Percentiles rank a stretch among this genome's conserved stretches.
Conservation (phyloP, 1,139 yeast species). For the Pichia sp. region DNA sequence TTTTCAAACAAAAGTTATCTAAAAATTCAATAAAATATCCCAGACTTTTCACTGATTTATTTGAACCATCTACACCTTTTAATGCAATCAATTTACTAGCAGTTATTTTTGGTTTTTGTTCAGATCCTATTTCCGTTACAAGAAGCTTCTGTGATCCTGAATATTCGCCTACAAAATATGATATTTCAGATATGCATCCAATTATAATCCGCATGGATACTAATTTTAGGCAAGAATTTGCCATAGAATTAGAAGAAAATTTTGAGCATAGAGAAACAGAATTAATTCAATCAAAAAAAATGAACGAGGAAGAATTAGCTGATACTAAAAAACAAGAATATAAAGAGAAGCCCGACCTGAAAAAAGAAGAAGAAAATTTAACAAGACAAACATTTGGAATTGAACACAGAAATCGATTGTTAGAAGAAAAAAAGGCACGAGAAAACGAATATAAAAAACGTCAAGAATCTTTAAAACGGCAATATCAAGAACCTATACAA, state of each 20-base stretch:
- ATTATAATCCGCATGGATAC: slow-evolving; percentile 20
- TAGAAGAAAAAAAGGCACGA: background rate
- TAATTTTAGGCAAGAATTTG: slow-evolving; percentile 4
- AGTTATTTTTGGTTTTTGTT: slow-evolving; percentile 27
- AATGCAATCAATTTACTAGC: slow-evolving; percentile 29
- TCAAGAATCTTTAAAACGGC: background rate
- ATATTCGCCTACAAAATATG: slow-evolving; percentile 21
- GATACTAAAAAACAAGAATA: background rate
- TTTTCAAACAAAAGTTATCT: slow-evolving; percentile 23
- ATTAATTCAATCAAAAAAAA: background rate
- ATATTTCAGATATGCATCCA: slow-evolving; percentile 24
- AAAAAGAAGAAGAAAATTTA: background rate
- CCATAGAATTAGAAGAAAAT: background rate
- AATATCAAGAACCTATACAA: background rate
- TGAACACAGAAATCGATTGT: background rate
- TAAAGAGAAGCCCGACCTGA: background rate
- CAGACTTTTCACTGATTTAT: slow-evolving; percentile 17
- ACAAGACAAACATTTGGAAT: background rate
- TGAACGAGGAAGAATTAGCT: background rate
- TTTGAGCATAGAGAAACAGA: background rate
- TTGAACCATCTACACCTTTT: slow-evolving; percentile 23
- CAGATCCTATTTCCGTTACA: slow-evolving; percentile 17
- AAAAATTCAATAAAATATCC: slow-evolving; percentile 25
- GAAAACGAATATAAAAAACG: background rate
- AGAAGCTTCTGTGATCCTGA: slow-evolving; percentile 21